Percentiles rank a stretch among this genome's conserved stretches.
Conservation (phyloP, 2,329 filamentous ascomycete species). For the Scolecobasidium constrictum region DNA sequence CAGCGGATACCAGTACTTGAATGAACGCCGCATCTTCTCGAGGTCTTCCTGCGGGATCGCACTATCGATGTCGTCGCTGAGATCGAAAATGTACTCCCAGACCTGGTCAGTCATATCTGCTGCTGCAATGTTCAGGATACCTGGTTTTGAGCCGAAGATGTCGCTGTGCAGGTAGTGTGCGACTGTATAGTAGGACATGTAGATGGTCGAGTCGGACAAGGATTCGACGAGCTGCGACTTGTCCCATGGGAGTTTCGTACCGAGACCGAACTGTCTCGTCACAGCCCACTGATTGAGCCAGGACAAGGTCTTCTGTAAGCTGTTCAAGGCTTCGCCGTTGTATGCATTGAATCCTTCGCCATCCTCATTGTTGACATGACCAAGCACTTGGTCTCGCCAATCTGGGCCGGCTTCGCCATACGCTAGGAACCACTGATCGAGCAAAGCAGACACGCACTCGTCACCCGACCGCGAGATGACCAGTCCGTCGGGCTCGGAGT, state of each 20-base stretch:
- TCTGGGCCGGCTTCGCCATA: constrained; percentile 57
- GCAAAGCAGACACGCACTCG: constrained; percentile 82
- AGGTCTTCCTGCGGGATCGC: constrained; percentile 66
- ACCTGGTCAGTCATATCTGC: constrained; percentile 92
- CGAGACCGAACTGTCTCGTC: constrained; percentile 80
- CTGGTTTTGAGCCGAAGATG: constrained; percentile 67
- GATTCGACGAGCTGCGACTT: constrained; percentile 81
- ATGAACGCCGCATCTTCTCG: constrained; percentile 75
- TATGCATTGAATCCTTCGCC: constrained; percentile 64
- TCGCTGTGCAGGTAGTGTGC: constrained; percentile 64
- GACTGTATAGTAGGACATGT: constrained; percentile 63
- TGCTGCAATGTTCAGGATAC: constrained; percentile 56
- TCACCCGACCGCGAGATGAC: constrained; percentile 85
- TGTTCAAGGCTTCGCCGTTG: constrained; percentile 44
- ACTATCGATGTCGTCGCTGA: constrained; percentile 55
- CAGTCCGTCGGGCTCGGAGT: constrained; percentile 84
- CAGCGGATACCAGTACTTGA: constrained; percentile 94
- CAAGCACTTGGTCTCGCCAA: constrained; percentile 68
- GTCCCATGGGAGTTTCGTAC: constrained; percentile 93
- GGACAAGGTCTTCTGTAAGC: constrained; percentile 72
- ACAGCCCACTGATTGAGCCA: constrained; percentile 98
- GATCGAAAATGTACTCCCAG: constrained; percentile 92
- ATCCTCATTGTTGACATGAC: constrained; percentile 58
- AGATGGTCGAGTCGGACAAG: constrained; percentile 85
- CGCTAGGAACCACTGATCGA: constrained; percentile 97